phyloP scores from a whole-genome alignment of 1,139 yeast species.

The Saccharomyces hybrid region DNA sequence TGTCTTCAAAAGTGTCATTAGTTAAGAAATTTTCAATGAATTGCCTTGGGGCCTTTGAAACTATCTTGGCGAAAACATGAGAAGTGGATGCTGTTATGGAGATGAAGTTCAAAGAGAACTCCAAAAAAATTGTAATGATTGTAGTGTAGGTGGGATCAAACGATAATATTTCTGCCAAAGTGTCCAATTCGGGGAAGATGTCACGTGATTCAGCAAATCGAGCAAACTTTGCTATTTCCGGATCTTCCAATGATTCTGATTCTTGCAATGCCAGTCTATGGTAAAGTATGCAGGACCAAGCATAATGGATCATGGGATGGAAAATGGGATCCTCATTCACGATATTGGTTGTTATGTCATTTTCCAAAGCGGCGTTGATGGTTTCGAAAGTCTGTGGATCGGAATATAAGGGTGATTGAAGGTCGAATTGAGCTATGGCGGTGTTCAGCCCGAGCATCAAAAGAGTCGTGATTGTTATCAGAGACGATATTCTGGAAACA shows the following conservation, averaged over 20 bases:
- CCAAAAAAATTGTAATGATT: slow-evolving; percentile 51
- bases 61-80: slow-evolving; percentile 42
- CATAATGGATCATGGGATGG: slow-evolving; percentile 50
- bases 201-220: slow-evolving; percentile 39
- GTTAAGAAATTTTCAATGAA: slow-evolving; percentile 53
- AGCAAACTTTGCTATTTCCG: slow-evolving; percentile 32
- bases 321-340: slow-evolving; percentile 32
- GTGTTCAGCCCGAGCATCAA: neutral
- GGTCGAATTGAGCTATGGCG: neutral
- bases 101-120: slow-evolving; percentile 56
- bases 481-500: neutral
- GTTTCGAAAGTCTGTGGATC: neutral
- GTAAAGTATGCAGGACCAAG: slow-evolving; percentile 55
- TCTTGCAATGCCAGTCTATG: neutral
- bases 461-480: neutral
- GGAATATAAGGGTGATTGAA: neutral
- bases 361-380: neutral
- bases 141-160: slow-evolving; percentile 51
- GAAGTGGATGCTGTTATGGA: slow-evolving; percentile 52
- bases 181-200: slow-evolving; percentile 41
- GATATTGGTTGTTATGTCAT: slow-evolving; percentile 32
- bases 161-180: slow-evolving; percentile 39
- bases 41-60: slow-evolving; percentile 48
- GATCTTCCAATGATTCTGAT: neutral
- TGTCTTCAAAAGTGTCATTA: slow-evolving; percentile 45